Conservation (phyloP, 352 stramenopile species). For the Phytopythium kandeliae region DNA sequence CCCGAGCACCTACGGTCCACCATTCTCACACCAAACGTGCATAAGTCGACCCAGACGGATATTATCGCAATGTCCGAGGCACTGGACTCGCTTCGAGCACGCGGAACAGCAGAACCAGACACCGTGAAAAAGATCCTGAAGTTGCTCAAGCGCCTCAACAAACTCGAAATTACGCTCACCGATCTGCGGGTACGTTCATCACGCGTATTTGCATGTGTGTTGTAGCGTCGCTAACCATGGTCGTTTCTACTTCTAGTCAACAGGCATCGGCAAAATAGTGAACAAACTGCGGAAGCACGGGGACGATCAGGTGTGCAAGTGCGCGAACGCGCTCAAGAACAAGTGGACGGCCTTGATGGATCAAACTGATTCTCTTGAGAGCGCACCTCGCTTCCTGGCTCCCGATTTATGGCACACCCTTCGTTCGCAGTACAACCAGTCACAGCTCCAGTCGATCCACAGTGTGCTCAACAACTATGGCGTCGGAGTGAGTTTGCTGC, state of each 20-base stretch:
- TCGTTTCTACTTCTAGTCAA: conserved; percentile 32
- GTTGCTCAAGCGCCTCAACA: conserved; percentile 57
- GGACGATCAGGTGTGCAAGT: conserved; percentile 33
- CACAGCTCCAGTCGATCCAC: conserved; percentile 83
- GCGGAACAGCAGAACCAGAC: conserved; percentile 17
- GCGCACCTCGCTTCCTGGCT: conserved; percentile 53
- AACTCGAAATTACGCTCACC: conserved; percentile 70
- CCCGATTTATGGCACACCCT: conserved; percentile 67
- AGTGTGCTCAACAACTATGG: conserved; percentile 86
- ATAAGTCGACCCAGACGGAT: conserved; percentile 77
- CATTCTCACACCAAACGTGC: conserved; percentile 73
- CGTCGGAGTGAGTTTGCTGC: conserved; percentile 82
- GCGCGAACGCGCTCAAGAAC: conserved; percentile 52
- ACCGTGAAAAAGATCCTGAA: conserved; percentile 40
- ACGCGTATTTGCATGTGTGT: not conserved
- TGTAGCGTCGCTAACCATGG: not conserved
- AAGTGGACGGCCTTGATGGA: conserved; percentile 81
- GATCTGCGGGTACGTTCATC: conserved; percentile 56
- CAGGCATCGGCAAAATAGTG: conserved; percentile 79
- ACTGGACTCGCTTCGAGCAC: conserved; percentile 45
- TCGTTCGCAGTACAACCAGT: conserved; percentile 78
- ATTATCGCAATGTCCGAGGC: conserved; percentile 57
- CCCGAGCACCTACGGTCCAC: conserved; percentile 72
- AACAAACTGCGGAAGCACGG: conserved; percentile 84
- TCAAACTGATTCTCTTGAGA: conserved; percentile 51